Evolutionary conservation across 2,329 filamentous ascomycete species (phyloP), one percentile per base, ranked within the genome.

Genomic region (Cryphonectria naterciae): DNA sequence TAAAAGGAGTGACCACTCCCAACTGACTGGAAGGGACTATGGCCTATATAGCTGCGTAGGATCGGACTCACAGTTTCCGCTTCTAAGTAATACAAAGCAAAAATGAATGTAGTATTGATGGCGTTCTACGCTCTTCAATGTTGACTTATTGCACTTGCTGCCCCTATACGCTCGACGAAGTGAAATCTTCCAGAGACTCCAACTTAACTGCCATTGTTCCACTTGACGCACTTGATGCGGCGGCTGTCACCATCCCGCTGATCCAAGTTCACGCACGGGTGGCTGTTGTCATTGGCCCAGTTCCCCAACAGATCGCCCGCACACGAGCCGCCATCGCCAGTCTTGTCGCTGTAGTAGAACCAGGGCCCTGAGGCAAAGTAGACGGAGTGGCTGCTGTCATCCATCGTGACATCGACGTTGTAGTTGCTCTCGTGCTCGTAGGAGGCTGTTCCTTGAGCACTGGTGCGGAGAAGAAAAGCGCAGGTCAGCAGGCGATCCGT

Each of bases 361-460:
- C 61, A 64, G 8, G 37, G 37, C 6, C 61, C 61, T 3, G 37
- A 39, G 7, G 61, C 61, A 43, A 64, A 43, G 39, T 64, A 64
- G 19, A 64, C 61, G 4, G 61, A 64, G 8, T 64, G 61, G 61
- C 61, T 64, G 61, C 11, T 28, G 19, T 64, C 61, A 19, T 64
- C 61, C 61, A 64, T 64, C n/a, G 61, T 64, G 37, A 64, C 61
- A 22, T 64, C 61, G 39, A 64, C 35, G 10, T 41, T 39, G 61
- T 28, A 41, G 61, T 28, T 43, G 61, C 37, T 28, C 6, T 64
- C 22, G n/a, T 64, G 61, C 37, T 39, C 32, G 37, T 64, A 64
- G 39, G 37, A 41, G 22, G 41, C 41, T 7, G 37, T 43, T n/a
- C 61, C 61, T 46, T 43, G 43, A 32, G 22, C 25, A 17, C 37